Conservation (phyloP, 257 asterid genomes). For the Petunia secreta region DNA sequence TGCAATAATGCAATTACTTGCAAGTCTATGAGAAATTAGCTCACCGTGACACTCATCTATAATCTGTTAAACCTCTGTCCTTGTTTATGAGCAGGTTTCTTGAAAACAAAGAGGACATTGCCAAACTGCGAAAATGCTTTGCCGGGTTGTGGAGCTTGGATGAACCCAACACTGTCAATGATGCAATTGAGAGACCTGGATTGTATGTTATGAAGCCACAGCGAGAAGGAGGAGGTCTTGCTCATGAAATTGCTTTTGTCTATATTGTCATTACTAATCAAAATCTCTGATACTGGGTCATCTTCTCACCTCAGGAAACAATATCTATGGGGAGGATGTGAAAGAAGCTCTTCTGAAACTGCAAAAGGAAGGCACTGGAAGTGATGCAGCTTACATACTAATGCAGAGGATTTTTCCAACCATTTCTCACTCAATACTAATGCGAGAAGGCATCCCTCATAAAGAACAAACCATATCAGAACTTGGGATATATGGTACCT, state of each 20-base stretch:
- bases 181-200: conserved; percentile 81
- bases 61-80: neutral
- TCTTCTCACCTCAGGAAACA: conserved; percentile 62
- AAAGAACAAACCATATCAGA: conserved; percentile 80
- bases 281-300: conserved; percentile 15
- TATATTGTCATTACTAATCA: neutral
- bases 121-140: conserved; percentile 84
- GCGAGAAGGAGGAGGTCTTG: conserved; percentile 98
- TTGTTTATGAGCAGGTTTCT: conserved; percentile 66
- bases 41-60: neutral
- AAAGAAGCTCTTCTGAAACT: conserved; percentile 62
- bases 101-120: conserved; percentile 80
- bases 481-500: conserved; percentile 79
- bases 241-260: conserved; percentile 16
- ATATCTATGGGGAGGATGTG: conserved; percentile 84
- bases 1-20: neutral
- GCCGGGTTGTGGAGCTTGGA: conserved; percentile 97
- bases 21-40: neutral
- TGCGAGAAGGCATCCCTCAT: conserved; percentile 75
- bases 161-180: conserved; percentile 59
- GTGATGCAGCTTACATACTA: conserved; percentile 87
- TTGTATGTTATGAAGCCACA: conserved; percentile 96
- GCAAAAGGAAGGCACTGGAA: conserved; percentile 67
- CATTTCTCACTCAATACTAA: conserved; percentile 65
- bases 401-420: conserved; percentile 97